These are phyloP conservation scores for Pulveroboletus ravenelii DNA, from an alignment of 768 basidiomycete genomes.

Conservation along the genomic window DNA sequence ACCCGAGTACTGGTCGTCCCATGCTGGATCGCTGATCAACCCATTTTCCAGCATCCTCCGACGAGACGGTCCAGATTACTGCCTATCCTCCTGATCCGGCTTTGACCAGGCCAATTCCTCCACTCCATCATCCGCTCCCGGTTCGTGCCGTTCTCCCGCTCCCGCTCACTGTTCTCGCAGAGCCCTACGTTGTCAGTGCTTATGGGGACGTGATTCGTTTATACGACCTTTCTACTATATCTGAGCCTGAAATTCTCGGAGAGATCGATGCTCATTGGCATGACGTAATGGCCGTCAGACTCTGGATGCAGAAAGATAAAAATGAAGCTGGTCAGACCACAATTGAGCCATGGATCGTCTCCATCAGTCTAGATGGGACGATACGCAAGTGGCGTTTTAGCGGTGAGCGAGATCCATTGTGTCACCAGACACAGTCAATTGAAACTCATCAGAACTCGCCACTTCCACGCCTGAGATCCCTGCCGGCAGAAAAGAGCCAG, in stretches of 20 bases:
- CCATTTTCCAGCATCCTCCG: conserved; percentile 66
- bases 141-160: conserved; percentile 76
- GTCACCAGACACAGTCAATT: not conserved
- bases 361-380: conserved; percentile 81
- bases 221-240: conserved; percentile 68
- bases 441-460: conserved; percentile 20
- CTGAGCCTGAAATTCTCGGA: conserved; percentile 65
- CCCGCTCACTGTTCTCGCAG: conserved; percentile 53
- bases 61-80: conserved; percentile 73
- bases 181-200: conserved; percentile 77
- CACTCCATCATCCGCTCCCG: conserved; percentile 55
- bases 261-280: conserved; percentile 87
- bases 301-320: conserved; percentile 58
- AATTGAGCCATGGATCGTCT: conserved; percentile 78
- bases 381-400: conserved; percentile 79
- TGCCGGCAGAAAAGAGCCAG: conserved; percentile 12
- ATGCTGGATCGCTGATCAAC: not conserved
- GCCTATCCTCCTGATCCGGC: conserved; percentile 36
- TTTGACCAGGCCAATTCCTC: conserved; percentile 39
- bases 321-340: conserved; percentile 43
- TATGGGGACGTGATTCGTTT: conserved; percentile 78
- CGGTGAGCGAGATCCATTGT: conserved; percentile 35
- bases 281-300: conserved; percentile 70
- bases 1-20: not conserved
- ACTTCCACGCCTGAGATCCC: conserved; percentile 23